phyloP scores from a whole-genome alignment of 192 early-diverging fungal genomes.

The Coemansia sp. region DNA sequence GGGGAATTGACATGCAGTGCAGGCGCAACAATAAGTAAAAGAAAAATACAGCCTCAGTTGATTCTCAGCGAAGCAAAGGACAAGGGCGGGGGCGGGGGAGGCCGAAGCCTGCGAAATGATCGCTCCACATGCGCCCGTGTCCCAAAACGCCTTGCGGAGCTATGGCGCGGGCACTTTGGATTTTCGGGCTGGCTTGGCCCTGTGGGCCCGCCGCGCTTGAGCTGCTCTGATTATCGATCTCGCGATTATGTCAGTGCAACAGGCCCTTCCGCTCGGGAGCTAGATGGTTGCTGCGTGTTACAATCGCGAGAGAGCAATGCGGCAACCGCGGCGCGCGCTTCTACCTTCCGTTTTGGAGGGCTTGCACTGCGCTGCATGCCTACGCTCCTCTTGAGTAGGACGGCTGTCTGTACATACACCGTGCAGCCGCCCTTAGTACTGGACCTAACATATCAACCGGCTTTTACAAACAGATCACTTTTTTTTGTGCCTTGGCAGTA shows the following conservation, averaged over 20 bases:
- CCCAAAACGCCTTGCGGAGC: slow-evolving; percentile 18
- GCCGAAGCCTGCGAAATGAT: too few species aligned
- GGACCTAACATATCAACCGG: slow-evolving; percentile 48
- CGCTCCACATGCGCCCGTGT: slow-evolving; percentile 9
- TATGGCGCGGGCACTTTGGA: slow-evolving; percentile 1
- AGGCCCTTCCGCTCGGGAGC: slow-evolving; percentile 9
- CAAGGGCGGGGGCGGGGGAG: neutral
- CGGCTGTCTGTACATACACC: slow-evolving; percentile 13
- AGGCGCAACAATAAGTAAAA: neutral
- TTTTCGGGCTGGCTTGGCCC: neutral
- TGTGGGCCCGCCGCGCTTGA: neutral
- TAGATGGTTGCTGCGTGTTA: slow-evolving; percentile 51
- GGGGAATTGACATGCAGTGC: slow-evolving; percentile 8
- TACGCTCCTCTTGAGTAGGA: slow-evolving; percentile 58
- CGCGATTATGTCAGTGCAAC: slow-evolving; percentile 54
- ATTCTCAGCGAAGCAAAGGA: neutral
- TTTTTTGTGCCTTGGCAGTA: neutral
- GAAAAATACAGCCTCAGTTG: slow-evolving; percentile 10
- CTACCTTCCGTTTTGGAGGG: slow-evolving; percentile 52
- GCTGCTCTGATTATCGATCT: slow-evolving; percentile 18
- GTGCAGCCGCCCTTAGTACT: slow-evolving; percentile 57
- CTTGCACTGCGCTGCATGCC: slow-evolving; percentile 27
- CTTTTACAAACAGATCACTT: too few species aligned
- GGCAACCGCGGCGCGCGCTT: slow-evolving; percentile 28
- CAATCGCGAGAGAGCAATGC: slow-evolving; percentile 45